phyloP scores from a whole-genome alignment of 805 yeast genomes.

The Candida vaughaniae region DNA sequence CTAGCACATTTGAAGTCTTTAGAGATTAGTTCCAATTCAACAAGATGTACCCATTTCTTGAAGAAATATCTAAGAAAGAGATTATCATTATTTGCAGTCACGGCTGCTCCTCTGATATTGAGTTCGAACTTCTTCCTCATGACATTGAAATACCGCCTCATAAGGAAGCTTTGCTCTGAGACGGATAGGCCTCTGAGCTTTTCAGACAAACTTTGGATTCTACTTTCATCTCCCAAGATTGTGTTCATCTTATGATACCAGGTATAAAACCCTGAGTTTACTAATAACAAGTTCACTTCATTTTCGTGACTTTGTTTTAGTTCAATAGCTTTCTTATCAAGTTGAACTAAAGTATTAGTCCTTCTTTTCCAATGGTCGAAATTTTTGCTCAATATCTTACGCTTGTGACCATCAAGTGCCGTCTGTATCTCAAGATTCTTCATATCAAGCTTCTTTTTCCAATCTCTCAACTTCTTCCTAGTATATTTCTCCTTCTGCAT shows the following conservation, averaged over 20 bases:
- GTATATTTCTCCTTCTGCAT: too few relatives aligned
- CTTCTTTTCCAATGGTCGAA: constrained; percentile 1
- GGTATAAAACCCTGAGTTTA: too few relatives aligned
- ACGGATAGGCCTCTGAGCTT: constrained; percentile 7
- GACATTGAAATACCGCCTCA: constrained; percentile 12
- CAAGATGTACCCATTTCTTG: constrained; percentile 10
- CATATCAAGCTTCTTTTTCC: background rate
- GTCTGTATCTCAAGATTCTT: background rate
- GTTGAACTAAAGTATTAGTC: background rate
- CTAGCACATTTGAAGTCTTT: constrained; percentile 6
- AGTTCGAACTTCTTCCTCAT: constrained; percentile 2
- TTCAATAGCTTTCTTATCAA: background rate
- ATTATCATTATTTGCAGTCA: background rate
- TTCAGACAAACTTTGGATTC: background rate
- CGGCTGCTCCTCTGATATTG: constrained; percentile 1
- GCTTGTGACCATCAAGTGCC: background rate
- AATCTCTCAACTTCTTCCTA: background rate
- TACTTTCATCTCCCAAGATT: background rate
- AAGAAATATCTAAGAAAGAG: constrained; percentile 3
- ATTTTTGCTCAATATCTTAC: background rate
- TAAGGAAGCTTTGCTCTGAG: constrained; percentile 17
- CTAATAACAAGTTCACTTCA: too few relatives aligned
- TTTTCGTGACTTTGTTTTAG: background rate
- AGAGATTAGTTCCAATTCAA: constrained; percentile 8
- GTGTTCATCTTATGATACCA: too few relatives aligned